phyloP scores from a whole-genome alignment of 345 rosid species.

The Noccaea bulbosa region DNA sequence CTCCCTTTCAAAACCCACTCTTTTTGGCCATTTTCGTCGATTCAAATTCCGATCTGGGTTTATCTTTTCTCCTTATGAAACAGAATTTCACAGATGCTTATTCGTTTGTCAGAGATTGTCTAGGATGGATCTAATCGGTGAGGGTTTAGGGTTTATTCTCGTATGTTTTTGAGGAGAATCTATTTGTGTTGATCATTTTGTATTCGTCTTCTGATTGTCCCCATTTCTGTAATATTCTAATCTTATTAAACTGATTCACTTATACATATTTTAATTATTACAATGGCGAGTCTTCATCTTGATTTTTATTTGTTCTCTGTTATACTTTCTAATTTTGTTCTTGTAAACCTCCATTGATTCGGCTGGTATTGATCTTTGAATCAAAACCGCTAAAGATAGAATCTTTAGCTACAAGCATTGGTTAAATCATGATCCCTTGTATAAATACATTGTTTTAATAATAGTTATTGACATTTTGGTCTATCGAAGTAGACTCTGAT shows the following conservation, averaged over 20 bases:
- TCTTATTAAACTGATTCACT: background rate
- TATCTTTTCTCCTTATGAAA: background rate
- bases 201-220: constrained; percentile 20
- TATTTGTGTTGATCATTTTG: constrained; percentile 2
- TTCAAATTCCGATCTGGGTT: constrained; percentile 41
- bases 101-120: background rate
- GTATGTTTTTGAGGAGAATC: background rate
- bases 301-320: background rate
- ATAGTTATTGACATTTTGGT: background rate
- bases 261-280: background rate
- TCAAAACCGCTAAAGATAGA: constrained; percentile 13
- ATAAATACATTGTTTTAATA: background rate
- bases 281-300: constrained; percentile 18
- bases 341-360: constrained; percentile 7
- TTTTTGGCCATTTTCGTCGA: background rate
- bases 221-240: background rate
- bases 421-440: background rate
- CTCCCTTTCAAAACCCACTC: background rate
- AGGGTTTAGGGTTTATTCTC: constrained; percentile 34
- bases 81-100: background rate
- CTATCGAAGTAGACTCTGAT: background rate
- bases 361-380: constrained; percentile 3
- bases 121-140: constrained; percentile 15
- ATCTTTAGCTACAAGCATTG: constrained; percentile 9
- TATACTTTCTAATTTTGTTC: background rate